phyloP scores from a whole-genome alignment of 2,329 filamentous ascomycete species.

The Ambrosiella xylebori region DNA sequence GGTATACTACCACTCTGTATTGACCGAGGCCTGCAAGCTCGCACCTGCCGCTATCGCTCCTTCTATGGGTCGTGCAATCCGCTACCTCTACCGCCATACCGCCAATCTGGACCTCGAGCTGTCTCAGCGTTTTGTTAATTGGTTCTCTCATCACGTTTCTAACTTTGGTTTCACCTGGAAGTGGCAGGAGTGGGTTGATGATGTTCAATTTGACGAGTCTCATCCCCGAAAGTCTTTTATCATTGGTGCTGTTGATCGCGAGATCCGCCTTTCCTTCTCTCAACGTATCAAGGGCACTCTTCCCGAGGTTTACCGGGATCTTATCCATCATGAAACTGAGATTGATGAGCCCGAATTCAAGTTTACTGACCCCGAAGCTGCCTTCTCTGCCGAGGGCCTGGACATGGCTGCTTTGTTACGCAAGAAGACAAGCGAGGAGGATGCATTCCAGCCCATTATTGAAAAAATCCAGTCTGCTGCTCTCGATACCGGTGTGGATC shows the following conservation, averaged over 20 bases:
- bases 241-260: slow-evolving; percentile 77
- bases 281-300: slow-evolving; percentile 90
- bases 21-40: slow-evolving; percentile 91
- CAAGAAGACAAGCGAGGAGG: slow-evolving; percentile 60
- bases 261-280: slow-evolving; percentile 89
- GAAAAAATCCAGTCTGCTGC: slow-evolving; percentile 69
- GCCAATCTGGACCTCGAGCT: slow-evolving; percentile 77
- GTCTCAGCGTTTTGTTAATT: slow-evolving; percentile 76
- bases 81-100: slow-evolving; percentile 71
- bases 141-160: slow-evolving; percentile 94
- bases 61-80: slow-evolving; percentile 79
- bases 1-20: slow-evolving; percentile 88
- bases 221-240: slow-evolving; percentile 92
- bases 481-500: slow-evolving; percentile 52
- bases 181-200: slow-evolving; percentile 91
- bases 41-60: slow-evolving; percentile 93
- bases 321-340: slow-evolving; percentile 78
- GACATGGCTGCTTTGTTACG: slow-evolving; percentile 64
- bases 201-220: slow-evolving; percentile 57
- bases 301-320: slow-evolving; percentile 59
- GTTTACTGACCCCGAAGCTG: slow-evolving; percentile 58
- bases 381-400: slow-evolving; percentile 70
- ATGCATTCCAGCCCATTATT: slow-evolving; percentile 70
- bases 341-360: slow-evolving; percentile 95
- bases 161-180: slow-evolving; percentile 99